Percentiles rank a stretch among this genome's conserved stretches.
Conservation (phyloP, 1,284 basidiomycete genomes). For the Coniferiporia weirii region DNA sequence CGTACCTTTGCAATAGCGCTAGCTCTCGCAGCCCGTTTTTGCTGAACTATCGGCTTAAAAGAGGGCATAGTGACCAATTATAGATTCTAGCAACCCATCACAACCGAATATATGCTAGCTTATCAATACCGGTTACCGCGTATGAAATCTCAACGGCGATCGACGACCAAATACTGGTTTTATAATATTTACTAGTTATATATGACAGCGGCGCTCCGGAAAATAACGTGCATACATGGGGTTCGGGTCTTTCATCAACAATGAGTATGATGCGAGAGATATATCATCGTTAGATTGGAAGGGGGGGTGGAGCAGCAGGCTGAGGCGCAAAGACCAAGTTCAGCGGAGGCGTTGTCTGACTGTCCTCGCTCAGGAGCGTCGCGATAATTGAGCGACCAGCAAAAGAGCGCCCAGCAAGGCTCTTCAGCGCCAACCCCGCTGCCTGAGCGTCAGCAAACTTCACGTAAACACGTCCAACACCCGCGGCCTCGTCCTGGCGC, state of each 20-base stretch:
- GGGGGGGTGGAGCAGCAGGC: conserved; percentile 73
- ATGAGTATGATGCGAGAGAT: background rate
- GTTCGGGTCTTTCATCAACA: too few species aligned
- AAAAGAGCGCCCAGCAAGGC: conserved; percentile 87
- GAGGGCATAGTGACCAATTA: conserved; percentile 25
- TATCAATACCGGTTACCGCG: too few species aligned
- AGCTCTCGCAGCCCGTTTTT: conserved; percentile 33
- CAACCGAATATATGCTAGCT: too few species aligned
- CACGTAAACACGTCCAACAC: conserved; percentile 93
- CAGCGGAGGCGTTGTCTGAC: conserved; percentile 74
- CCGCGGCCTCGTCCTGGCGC: conserved; percentile 77
- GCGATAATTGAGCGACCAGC: conserved; percentile 87
- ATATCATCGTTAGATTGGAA: conserved; percentile 29
- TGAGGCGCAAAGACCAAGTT: conserved; percentile 75
- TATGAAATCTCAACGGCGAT: too few species aligned
- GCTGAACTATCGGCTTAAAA: conserved; percentile 27
- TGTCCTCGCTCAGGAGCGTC: conserved; percentile 73
- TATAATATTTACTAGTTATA: too few species aligned
- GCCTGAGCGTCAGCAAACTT: conserved; percentile 63
- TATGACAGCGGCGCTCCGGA: too few species aligned
- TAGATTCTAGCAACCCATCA: too few species aligned
- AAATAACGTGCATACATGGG: too few species aligned
- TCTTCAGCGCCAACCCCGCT: conserved; percentile 71
- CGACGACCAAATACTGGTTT: too few species aligned
- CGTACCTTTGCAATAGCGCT: conserved; percentile 27